Base-by-base conservation (phyloP, 176 grass and related monocot species). In the Eragrostis nindensis region DNA sequence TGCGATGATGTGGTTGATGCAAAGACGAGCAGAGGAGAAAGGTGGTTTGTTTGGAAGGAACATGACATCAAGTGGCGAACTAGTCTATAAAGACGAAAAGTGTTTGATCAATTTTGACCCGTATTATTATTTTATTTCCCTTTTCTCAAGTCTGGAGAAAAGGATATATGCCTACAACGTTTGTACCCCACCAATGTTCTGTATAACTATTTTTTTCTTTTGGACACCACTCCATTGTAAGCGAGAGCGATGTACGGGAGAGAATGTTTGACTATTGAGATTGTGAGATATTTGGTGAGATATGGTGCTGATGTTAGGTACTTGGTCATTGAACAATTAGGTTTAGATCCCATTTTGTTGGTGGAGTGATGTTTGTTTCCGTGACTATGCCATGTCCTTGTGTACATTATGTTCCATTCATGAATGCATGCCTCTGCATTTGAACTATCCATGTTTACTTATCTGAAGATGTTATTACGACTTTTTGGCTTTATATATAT, bases 91-190 rank as follows among this genome's bases (percentile, higher is more conserved):
- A 79, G 59, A 80, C 72, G 38, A 86, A 45, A 6, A 67, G 85
- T 54, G 67, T 62, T 6, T 52, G 14, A 48, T 25, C 15, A 62
- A 59, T n/a, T 85, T 77, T 77, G 55, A 65, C 40, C 52, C 11
- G 43, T n/a, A 0, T 40, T 70, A 36, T 6, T 71, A 26, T 21
- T 68, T 46, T 40, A 16, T 36, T 85, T 46, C 0, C 24, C 41
- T 67, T 85, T 90, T 86, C 41, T 64, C 71, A 48, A 81, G 71
- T 76, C 11, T 40, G 57, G 21, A 76, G 82, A 81, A 85, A 85
- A 45, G 76, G 64, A 63, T 78, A 39, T 79, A 43, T 73, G 78
- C 50, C 38, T 38, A 66, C 26, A 44, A 47, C 77, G n/a, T 32
- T 76, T 46, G 38, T 56, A 48, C n/a, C 43, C 53, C n/a, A 71